A percentile compares a stretch with the other conserved stretches of the same genome.
Conservation (phyloP, 1,139 yeast genomes). For the Zygosaccharomyces sapae region DNA sequence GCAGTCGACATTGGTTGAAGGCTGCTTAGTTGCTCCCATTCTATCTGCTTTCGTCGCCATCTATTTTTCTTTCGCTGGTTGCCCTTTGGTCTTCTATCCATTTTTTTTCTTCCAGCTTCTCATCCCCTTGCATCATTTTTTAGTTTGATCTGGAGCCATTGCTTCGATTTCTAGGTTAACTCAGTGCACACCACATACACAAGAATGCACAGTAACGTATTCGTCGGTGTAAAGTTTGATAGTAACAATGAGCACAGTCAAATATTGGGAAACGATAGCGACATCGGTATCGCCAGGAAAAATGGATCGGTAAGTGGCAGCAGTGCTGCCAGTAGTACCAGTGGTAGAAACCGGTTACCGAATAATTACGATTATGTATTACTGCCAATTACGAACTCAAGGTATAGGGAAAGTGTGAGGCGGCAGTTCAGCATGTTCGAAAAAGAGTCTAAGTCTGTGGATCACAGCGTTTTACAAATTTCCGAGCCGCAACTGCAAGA, state of each 20-base stretch:
- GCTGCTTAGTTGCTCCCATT: too few species aligned
- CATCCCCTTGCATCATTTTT: neutral
- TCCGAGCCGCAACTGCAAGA: constrained; percentile 42
- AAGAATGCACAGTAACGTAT: constrained; percentile 34
- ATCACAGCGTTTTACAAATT: constrained; percentile 27
- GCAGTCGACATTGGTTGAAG: too few species aligned
- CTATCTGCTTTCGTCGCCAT: too few species aligned
- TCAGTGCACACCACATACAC: neutral
- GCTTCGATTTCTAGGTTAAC: neutral
- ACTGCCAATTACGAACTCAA: constrained; percentile 43
- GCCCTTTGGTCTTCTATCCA: too few species aligned
- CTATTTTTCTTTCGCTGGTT: too few species aligned
- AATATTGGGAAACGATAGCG: neutral
- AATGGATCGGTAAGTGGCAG: neutral
- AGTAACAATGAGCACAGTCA: neutral
- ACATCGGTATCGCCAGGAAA: constrained; percentile 6
- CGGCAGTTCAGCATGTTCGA: constrained; percentile 36
- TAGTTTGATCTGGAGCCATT: neutral
- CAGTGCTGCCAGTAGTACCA: neutral
- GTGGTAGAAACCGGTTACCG: constrained; percentile 6
- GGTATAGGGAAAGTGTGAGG: constrained; percentile 42
- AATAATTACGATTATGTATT: constrained; percentile 40
- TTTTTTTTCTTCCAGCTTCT: neutral
- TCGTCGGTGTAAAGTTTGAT: constrained; percentile 35
- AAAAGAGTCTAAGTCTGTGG: constrained; percentile 15